Evolutionary conservation across 345 rosid genomes (phyloP), one percentile per base, ranked within the genome.

Genomic region (Pistacia atlantica): DNA sequence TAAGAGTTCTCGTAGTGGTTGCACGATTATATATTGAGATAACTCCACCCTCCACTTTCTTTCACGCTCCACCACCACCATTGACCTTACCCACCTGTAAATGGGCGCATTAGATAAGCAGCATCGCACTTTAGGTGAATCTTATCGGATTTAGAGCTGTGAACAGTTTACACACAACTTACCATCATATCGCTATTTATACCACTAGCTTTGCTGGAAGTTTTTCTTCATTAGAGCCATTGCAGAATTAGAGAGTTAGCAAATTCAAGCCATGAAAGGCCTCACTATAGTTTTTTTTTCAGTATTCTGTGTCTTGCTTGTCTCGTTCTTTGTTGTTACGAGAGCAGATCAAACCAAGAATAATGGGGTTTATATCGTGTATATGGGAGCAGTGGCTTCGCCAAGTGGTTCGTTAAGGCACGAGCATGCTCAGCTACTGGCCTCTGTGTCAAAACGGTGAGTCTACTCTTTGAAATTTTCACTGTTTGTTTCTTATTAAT

Each of bases 311-410:
- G 51, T 85, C 75, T 31, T 76, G 58, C 65, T 45, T 73, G 62
- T 71, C 76, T 74, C 78, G 5, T 77, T 78, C 42, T 33, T 68
- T 17, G 22, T n/a, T 25, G 76, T 75, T 61, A 38, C 79, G 0
- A 49, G 38, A 72, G 82, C 79, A 72, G 83, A 62, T 5, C 75
- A 67, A 16, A 66, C 25, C 28, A 77, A 82, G 2, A 78, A 84
- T 56, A 81, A 84, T 67, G 88, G 80, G 4, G 82, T 93, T 82
- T 89, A 89, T 76, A 88, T 89, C 9, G 94, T 91, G 22, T 93
- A 92, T 81, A 85, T 84, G 95, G 97, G 95, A 65, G 82, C 89
- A 56, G 86, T 91, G 1, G 68, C 83, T 73, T 74, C 92, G 4
- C 22, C 75, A 58, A 83, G 80, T 70, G 89, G 77, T 72, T 76